phyloP scores from a whole-genome alignment of 768 basidiomycete species.

The Inosperma sp. region DNA sequence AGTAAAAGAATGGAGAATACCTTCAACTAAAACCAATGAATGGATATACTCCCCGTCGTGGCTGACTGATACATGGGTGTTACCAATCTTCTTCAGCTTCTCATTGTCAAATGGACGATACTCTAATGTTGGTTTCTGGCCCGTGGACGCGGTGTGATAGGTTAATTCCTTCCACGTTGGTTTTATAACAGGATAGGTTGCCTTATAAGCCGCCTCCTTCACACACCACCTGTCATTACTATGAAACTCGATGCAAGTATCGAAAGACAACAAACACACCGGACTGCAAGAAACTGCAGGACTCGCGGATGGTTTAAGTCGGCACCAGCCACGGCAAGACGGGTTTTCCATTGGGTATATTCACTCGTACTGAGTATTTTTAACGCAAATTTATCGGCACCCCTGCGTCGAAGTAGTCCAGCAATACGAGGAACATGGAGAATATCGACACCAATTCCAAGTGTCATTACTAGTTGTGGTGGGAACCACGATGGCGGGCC shows the following conservation, averaged over 20 bases:
- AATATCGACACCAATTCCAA: conserved; percentile 76
- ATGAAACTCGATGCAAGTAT: neutral
- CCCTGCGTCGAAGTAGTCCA: conserved; percentile 47
- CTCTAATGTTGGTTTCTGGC: conserved; percentile 37
- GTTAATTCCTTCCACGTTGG: conserved; percentile 77
- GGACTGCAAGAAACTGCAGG: conserved; percentile 69
- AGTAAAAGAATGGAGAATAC: conserved; percentile 12
- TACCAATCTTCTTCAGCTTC: conserved; percentile 25
- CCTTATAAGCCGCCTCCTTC: conserved; percentile 88
- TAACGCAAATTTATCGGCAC: conserved; percentile 43
- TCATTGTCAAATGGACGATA: conserved; percentile 38
- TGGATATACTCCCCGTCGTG: conserved; percentile 80
- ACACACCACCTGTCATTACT: conserved; percentile 59
- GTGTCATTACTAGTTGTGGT: conserved; percentile 56
- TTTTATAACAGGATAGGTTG: conserved; percentile 55
- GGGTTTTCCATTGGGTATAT: conserved; percentile 35
- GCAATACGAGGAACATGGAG: conserved; percentile 64
- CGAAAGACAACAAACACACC: conserved; percentile 41
- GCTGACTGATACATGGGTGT: conserved; percentile 66
- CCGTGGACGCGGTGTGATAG: conserved; percentile 34
- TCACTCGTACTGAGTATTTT: conserved; percentile 62
- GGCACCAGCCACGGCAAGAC: no score
- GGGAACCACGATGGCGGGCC: neutral
- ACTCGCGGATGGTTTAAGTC: no score
- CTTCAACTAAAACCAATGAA: conserved; percentile 62